A percentile compares a stretch with the other conserved stretches of the same genome.
These are phyloP conservation scores for Westerdykella aurantiaca DNA, from an alignment of 2,329 filamentous ascomycete genomes.

Conservation along the genomic window DNA sequence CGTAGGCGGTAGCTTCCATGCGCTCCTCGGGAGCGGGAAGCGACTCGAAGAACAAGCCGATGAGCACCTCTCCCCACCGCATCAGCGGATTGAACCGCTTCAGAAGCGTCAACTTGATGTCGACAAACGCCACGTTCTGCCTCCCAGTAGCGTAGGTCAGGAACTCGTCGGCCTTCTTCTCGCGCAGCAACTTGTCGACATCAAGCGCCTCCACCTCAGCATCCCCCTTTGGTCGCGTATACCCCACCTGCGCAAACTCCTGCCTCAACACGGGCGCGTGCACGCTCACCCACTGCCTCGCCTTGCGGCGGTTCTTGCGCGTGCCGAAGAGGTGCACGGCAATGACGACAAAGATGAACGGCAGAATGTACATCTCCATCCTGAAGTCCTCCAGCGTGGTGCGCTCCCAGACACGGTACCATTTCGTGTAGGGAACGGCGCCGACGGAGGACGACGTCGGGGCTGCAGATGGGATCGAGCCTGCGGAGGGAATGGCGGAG, in stretches of 20 bases:
- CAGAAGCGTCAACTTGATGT: slow-evolving; percentile 72
- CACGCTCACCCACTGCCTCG: slow-evolving; percentile 71
- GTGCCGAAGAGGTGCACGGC: slow-evolving; percentile 76
- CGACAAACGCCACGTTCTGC: slow-evolving; percentile 86
- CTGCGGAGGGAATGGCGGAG: slow-evolving; percentile 37
- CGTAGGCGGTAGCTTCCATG: slow-evolving; percentile 71
- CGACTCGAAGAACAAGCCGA: slow-evolving; percentile 76
- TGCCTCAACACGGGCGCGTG: slow-evolving; percentile 65
- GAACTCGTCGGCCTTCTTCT: slow-evolving; percentile 84
- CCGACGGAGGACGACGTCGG: slow-evolving; percentile 37
- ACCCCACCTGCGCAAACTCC: slow-evolving; percentile 87
- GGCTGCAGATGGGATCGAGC: slow-evolving; percentile 19
- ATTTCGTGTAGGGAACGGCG: slow-evolving; percentile 73
- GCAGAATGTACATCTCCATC: slow-evolving; percentile 76
- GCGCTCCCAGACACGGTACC: slow-evolving; percentile 96
- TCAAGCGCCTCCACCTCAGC: slow-evolving; percentile 37
- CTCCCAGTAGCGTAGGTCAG: slow-evolving; percentile 83
- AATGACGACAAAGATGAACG: slow-evolving; percentile 67
- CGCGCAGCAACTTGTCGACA: slow-evolving; percentile 62
- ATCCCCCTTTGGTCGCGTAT: slow-evolving; percentile 46
- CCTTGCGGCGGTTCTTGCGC: slow-evolving; percentile 71
- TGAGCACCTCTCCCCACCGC: slow-evolving; percentile 58
- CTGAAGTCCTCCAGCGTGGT: slow-evolving; percentile 78
- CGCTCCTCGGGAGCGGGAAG: slow-evolving; percentile 64
- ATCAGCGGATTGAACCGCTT: slow-evolving; percentile 81